Conservation (phyloP, 2,329 filamentous ascomycete genomes). For the Botrytis fabae region DNA sequence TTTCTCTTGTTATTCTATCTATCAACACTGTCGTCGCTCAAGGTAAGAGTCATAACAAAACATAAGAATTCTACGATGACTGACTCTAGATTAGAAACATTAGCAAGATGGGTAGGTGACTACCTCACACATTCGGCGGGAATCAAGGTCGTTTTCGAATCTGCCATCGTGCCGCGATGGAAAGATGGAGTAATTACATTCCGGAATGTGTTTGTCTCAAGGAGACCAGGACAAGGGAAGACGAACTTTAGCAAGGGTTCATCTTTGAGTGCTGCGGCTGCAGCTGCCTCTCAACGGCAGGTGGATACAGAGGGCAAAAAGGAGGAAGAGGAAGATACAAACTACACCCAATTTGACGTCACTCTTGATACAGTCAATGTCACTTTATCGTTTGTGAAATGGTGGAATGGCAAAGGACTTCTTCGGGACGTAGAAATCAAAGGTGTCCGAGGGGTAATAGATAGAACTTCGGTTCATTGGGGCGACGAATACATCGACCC, state of each 20-base stretch:
- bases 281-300: constrained; percentile 71
- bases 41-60: constrained; percentile 52
- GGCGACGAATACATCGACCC: constrained; percentile 71
- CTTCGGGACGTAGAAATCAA: constrained; percentile 91
- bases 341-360: constrained; percentile 96
- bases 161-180: constrained; percentile 96
- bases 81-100: constrained; percentile 62
- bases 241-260: constrained; percentile 92
- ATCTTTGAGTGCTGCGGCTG: constrained; percentile 77
- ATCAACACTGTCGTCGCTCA: constrained; percentile 98
- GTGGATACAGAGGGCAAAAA: constrained; percentile 47
- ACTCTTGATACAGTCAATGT: constrained; percentile 96
- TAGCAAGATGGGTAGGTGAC: constrained; percentile 91
- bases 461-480: constrained; percentile 81
- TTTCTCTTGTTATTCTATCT: constrained; percentile 84
- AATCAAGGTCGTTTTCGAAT: constrained; percentile 93
- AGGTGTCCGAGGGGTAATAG: constrained; percentile 87
- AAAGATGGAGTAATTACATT: constrained; percentile 93
- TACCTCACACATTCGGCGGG: constrained; percentile 94
- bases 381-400: constrained; percentile 94
- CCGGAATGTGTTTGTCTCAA: constrained; percentile 92
- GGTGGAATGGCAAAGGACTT: constrained; percentile 95
- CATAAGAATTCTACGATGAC: constrained; percentile 28
- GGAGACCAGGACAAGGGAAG: constrained; percentile 77
- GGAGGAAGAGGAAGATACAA: constrained; percentile 76